These are phyloP conservation scores for Gracilaria vermiculophylla DNA, from an alignment of 23 red algal genomes.

Conservation along the genomic window DNA sequence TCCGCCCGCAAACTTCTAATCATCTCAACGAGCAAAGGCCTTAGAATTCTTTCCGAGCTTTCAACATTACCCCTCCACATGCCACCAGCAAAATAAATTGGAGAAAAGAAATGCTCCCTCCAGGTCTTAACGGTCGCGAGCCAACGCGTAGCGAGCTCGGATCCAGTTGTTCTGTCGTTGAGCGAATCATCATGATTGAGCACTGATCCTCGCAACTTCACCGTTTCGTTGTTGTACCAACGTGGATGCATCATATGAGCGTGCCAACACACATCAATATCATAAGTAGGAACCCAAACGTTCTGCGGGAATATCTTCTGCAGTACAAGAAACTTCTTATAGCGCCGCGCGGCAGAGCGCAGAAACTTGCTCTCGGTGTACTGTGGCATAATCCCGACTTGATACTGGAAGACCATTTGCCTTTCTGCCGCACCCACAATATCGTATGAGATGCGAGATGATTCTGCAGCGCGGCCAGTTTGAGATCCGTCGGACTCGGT, in stretches of 20 bases:
- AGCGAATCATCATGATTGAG: slow-evolving; percentile 38
- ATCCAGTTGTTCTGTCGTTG: slow-evolving; percentile 12
- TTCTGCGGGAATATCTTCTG: not conserved
- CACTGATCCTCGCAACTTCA: not conserved
- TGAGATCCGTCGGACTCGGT: not conserved
- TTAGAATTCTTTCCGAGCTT: not conserved
- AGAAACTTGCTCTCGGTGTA: slow-evolving; percentile 25
- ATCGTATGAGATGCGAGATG: slow-evolving; percentile 21
- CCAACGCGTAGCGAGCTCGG: not conserved
- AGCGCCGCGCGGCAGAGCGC: not conserved
- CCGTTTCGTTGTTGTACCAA: slow-evolving; percentile 7
- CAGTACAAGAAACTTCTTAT: slow-evolving; percentile 29
- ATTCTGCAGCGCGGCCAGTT: not conserved
- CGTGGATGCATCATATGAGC: slow-evolving; percentile 42
- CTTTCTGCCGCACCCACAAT: slow-evolving; percentile 22
- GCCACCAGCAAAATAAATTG: not conserved
- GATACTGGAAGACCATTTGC: slow-evolving; percentile 50
- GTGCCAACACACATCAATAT: slow-evolving; percentile 62
- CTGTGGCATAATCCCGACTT: slow-evolving; percentile 56
- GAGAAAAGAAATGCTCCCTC: not conserved
- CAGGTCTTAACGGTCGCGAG: not conserved
- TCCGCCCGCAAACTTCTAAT: not conserved
- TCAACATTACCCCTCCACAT: slow-evolving; percentile 41
- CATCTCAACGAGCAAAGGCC: not conserved
- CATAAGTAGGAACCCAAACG: slow-evolving; percentile 36